A percentile compares a stretch with the other conserved stretches of the same genome.
phyloP scores from a whole-genome alignment of 163 green algal genomes.

The Chlamydomonas reinhardtii region DNA sequence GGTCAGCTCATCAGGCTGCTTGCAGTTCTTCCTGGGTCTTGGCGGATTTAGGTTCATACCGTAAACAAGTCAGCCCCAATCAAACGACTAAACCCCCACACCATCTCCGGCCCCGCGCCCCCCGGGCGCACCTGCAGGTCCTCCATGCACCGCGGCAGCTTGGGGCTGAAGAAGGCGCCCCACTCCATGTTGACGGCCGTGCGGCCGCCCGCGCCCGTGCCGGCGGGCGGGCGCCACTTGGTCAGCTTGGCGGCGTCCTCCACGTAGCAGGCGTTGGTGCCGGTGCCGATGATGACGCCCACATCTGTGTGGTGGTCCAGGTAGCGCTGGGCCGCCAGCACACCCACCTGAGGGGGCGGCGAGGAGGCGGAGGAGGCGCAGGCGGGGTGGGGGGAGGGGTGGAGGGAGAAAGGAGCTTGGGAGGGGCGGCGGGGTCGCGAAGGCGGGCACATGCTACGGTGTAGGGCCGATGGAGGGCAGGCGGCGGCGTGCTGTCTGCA shows the following conservation, averaged over 20 bases:
- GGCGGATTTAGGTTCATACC: not conserved
- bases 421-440: too few relatives aligned
- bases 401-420: not conserved
- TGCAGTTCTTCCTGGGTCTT: not conserved
- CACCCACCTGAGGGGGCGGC: not conserved
- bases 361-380: not conserved
- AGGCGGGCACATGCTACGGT: too few relatives aligned
- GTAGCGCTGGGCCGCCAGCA: constrained; percentile 63
- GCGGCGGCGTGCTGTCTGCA: too few relatives aligned
- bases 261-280: constrained; percentile 79
- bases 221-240: constrained; percentile 59
- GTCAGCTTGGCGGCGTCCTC: constrained; percentile 49
- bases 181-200: constrained; percentile 88
- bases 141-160: constrained; percentile 74
- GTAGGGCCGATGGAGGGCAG: too few relatives aligned
- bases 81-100: not conserved
- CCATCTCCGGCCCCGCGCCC: not conserved
- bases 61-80: too few relatives aligned
- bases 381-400: too few relatives aligned
- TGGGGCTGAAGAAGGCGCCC: constrained; percentile 74
- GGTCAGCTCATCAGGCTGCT: not conserved
- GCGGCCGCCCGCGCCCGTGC: not conserved
- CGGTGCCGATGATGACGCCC: constrained; percentile 80
- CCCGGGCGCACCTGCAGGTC: constrained; percentile 84
- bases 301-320: constrained; percentile 67